Conservation (phyloP, 345 rosid genomes). For the Arabidopsis arenosa region DNA sequence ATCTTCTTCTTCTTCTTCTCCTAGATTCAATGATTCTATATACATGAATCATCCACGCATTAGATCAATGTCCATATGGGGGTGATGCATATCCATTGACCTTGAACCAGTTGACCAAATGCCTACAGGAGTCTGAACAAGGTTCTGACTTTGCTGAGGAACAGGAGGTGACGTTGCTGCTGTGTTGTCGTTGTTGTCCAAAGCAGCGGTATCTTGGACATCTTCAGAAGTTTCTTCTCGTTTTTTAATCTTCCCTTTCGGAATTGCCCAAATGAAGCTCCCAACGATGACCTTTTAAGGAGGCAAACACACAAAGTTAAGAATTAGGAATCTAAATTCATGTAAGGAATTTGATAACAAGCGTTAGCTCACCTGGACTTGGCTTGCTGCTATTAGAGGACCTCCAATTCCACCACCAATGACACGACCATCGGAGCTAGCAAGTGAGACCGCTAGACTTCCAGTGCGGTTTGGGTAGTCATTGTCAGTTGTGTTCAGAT, state of each 20-base stretch:
- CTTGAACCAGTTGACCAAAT: constrained; percentile 73
- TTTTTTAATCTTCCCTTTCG: constrained; percentile 69
- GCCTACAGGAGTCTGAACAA: constrained; percentile 60
- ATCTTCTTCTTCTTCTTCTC: constrained; percentile 24
- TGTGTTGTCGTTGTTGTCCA: constrained; percentile 36
- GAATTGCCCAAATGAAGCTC: constrained; percentile 82
- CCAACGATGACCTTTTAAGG: constrained; percentile 75
- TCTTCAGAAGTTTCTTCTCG: constrained; percentile 55
- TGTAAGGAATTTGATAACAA: neutral
- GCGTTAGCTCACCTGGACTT: constrained; percentile 66
- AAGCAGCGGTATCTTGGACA: constrained; percentile 49
- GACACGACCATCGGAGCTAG: constrained; percentile 92
- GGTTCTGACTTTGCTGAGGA: constrained; percentile 63
- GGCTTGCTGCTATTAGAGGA: constrained; percentile 84
- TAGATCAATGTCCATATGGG: constrained; percentile 84
- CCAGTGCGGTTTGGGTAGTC: constrained; percentile 68
- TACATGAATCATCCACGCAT: constrained; percentile 72
- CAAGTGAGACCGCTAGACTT: constrained; percentile 81
- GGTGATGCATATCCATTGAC: constrained; percentile 68
- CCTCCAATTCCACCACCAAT: constrained; percentile 97
- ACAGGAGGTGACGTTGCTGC: constrained; percentile 50
- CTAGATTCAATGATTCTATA: constrained; percentile 24
- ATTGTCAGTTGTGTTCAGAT: constrained; percentile 56
- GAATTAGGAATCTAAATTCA: neutral
- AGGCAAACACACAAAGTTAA: neutral